Conservation (phyloP, 805 yeast species). For the Saccharomycopsis fermentans region DNA sequence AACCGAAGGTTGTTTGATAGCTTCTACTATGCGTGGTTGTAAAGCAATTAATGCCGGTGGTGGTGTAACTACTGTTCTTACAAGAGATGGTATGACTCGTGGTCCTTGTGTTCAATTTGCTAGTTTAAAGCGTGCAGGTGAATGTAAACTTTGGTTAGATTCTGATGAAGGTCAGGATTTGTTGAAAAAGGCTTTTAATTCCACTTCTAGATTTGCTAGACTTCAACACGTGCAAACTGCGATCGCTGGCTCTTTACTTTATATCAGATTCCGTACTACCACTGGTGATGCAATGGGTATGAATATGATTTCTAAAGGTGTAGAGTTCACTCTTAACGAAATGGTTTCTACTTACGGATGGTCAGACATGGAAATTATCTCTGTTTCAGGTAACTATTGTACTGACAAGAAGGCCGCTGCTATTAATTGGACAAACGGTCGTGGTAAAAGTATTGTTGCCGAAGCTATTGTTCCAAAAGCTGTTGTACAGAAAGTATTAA, state of each 20-base stretch:
- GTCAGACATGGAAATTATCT: slow-evolving; percentile 85
- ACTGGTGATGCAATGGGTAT: slow-evolving; percentile 99
- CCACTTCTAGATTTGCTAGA: slow-evolving; percentile 95
- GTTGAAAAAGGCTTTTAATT: slow-evolving; percentile 83
- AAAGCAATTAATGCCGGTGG: slow-evolving; percentile 97
- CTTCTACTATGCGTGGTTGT: slow-evolving; percentile 98
- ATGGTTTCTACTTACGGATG: slow-evolving; percentile 88
- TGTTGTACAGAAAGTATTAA: slow-evolving; percentile 70
- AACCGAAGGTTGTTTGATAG: slow-evolving; percentile 97
- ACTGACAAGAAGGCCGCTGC: slow-evolving; percentile 98
- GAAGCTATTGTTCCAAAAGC: slow-evolving; percentile 84
- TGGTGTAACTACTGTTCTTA: slow-evolving; percentile 84
- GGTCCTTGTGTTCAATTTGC: slow-evolving; percentile 96
- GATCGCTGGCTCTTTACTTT: slow-evolving; percentile 83
- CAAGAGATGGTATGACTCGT: slow-evolving; percentile 98
- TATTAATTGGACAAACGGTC: slow-evolving; percentile 97
- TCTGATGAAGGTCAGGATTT: slow-evolving; percentile 83
- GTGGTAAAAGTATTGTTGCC: slow-evolving; percentile 97
- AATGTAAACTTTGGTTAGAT: slow-evolving; percentile 91
- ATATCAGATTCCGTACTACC: slow-evolving; percentile 91
- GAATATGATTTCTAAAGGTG: slow-evolving; percentile 99
- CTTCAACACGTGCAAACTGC: slow-evolving; percentile 87
- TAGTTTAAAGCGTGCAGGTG: slow-evolving; percentile 76
- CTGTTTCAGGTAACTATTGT: slow-evolving; percentile 96
- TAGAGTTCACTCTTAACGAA: slow-evolving; percentile 71